phyloP scores from a whole-genome alignment of 805 yeast species.

The Lipomyces oligophaga region DNA sequence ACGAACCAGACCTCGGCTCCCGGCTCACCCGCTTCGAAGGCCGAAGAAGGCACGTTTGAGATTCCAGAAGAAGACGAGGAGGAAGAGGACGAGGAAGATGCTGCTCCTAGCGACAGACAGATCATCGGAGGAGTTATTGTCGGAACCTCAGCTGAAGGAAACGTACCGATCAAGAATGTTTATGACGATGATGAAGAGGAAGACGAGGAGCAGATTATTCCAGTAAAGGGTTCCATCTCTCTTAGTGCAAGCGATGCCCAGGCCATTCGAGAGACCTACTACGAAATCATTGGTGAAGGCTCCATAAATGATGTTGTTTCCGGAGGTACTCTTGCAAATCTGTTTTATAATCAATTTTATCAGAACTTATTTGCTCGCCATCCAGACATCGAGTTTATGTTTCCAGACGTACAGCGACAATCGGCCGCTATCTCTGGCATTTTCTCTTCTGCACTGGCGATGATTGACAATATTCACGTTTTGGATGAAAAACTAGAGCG shows the following conservation, averaged over 20 bases:
- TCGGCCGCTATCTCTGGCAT: constrained; percentile 63
- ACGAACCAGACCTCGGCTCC: too few species aligned
- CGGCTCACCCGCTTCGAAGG: too few species aligned
- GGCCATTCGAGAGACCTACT: constrained; percentile 20
- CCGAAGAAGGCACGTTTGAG: too few species aligned
- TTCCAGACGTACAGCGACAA: constrained; percentile 59
- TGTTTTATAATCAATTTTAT: constrained; percentile 58
- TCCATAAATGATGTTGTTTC: constrained; percentile 8
- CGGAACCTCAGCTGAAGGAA: too few species aligned
- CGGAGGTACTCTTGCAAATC: constrained; percentile 24
- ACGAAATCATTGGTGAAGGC: constrained; percentile 17
- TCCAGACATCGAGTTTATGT: constrained; percentile 48
- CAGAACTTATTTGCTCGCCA: constrained; percentile 49
- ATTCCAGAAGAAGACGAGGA: too few species aligned
- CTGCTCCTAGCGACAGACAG: too few species aligned
- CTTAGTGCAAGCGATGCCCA: constrained; percentile 22
- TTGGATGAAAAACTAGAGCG: constrained; percentile 51
- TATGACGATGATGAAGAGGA: too few species aligned
- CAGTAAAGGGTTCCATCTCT: too few species aligned
- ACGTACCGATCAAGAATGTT: too few species aligned
- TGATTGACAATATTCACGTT: constrained; percentile 48
- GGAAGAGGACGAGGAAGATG: too few species aligned
- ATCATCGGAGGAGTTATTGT: too few species aligned
- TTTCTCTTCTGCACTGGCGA: constrained; percentile 51
- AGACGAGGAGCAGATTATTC: too few species aligned